Conservation (phyloP, 179 eudicot species). For the Silene noctiflora region DNA sequence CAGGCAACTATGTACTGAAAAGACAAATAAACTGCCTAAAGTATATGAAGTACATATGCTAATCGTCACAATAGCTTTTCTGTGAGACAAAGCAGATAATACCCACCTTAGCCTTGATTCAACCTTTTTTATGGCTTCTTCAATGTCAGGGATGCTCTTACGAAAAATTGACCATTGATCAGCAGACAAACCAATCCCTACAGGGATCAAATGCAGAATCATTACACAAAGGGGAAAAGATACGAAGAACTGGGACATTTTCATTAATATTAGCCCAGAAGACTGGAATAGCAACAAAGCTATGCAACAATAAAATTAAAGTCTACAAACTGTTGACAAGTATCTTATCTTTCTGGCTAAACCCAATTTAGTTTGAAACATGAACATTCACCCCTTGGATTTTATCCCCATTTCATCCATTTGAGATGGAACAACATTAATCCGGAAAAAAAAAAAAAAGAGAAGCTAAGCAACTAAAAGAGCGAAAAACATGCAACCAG, state of each 20-base stretch:
- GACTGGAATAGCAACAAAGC: not conserved
- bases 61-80: not conserved
- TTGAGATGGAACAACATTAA: not conserved
- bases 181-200: slow-evolving; percentile 48
- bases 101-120: slow-evolving; percentile 51
- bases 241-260: not conserved
- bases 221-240: slow-evolving; percentile 2
- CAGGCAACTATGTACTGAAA: not conserved
- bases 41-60: not conserved
- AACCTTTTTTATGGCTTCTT: slow-evolving; percentile 52
- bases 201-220: slow-evolving; percentile 12
- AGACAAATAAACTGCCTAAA: not conserved
- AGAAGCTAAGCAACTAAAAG: not conserved
- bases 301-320: not conserved
- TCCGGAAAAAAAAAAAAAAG: too few relatives aligned
- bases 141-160: slow-evolving; percentile 53
- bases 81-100: not conserved
- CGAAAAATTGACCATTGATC: slow-evolving; percentile 56
- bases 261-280: not conserved
- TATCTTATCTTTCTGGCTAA: not conserved
- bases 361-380: not conserved
- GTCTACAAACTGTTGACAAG: not conserved
- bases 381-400: too few relatives aligned
- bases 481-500: too few relatives aligned
- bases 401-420: not conserved